A percentile compares a stretch with the other conserved stretches of the same genome.
phyloP scores from a whole-genome alignment of 768 basidiomycete species.

The Lentinula sp. region DNA sequence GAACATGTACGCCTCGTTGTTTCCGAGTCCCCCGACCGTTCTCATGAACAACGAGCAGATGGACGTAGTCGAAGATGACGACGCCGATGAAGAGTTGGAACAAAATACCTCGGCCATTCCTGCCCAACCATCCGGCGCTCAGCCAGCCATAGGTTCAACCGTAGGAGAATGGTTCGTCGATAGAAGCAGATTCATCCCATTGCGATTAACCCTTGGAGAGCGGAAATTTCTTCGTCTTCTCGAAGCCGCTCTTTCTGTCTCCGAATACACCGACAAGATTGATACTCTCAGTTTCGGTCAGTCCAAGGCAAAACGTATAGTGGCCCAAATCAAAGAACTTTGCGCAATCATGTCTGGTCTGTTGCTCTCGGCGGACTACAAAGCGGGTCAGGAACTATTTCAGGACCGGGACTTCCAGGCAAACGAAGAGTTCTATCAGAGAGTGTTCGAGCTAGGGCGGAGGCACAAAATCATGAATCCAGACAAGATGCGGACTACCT shows the following conservation, averaged over 20 bases:
- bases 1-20: constrained; percentile 22
- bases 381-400: constrained; percentile 83
- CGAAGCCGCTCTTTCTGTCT: constrained; percentile 79
- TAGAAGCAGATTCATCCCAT: constrained; percentile 73
- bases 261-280: constrained; percentile 88
- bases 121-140: constrained; percentile 39
- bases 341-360: constrained; percentile 86
- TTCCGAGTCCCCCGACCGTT: neutral
- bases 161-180: constrained; percentile 87
- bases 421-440: constrained; percentile 76
- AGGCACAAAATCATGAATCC: constrained; percentile 92
- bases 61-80: constrained; percentile 36
- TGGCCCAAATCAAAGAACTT: constrained; percentile 79
- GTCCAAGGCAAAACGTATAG: constrained; percentile 83
- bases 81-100: constrained; percentile 39
- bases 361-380: constrained; percentile 79
- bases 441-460: constrained; percentile 76
- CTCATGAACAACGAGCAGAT: constrained; percentile 25
- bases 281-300: constrained; percentile 74
- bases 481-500: constrained; percentile 86
- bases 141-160: constrained; percentile 51
- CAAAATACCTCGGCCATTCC: constrained; percentile 23
- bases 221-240: constrained; percentile 82
- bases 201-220: constrained; percentile 67
- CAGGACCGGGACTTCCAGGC: constrained; percentile 73